A percentile compares a stretch with the other conserved stretches of the same genome.
phyloP scores from a whole-genome alignment of 2,329 filamentous ascomycete genomes.

The Zalaria sp. region DNA sequence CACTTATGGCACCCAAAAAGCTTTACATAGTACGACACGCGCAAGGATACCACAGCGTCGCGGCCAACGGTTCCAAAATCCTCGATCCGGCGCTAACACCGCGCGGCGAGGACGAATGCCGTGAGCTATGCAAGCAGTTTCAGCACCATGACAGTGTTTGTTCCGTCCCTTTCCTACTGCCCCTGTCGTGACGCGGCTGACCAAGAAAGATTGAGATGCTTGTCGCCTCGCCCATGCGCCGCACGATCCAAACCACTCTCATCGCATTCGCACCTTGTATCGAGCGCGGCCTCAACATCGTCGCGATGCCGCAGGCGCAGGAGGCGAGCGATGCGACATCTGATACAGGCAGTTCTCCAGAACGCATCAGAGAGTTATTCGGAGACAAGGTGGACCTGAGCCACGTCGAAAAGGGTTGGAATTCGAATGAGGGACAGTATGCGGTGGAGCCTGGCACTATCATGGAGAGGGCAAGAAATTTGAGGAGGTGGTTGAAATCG shows the following conservation, averaged over 20 bases:
- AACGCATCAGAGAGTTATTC: constrained; percentile 10
- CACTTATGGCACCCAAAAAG: neutral
- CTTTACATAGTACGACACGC: constrained; percentile 17
- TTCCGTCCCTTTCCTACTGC: neutral
- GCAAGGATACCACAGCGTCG: constrained; percentile 15
- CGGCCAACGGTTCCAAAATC: constrained; percentile 12
- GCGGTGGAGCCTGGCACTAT: constrained; percentile 11
- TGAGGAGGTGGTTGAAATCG: constrained; percentile 12
- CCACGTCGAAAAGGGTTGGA: constrained; percentile 13
- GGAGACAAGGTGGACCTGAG: constrained; percentile 12
- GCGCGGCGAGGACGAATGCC: constrained; percentile 13
- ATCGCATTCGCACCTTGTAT: constrained; percentile 12
- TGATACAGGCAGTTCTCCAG: constrained; percentile 12
- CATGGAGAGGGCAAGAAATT: constrained; percentile 11
- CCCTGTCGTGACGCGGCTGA: neutral
- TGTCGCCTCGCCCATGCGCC: constrained; percentile 14
- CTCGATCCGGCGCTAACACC: constrained; percentile 14
- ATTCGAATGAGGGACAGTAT: constrained; percentile 13
- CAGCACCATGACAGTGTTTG: constrained; percentile 12
- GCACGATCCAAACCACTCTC: constrained; percentile 14
- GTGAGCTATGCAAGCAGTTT: constrained; percentile 10
- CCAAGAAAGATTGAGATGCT: constrained; percentile 13
- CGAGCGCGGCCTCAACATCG: constrained; percentile 11
- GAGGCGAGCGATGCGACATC: constrained; percentile 13
- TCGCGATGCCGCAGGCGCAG: constrained; percentile 15